Conservation (phyloP, 805 yeast genomes). For the Monosporozyma servazzii region DNA sequence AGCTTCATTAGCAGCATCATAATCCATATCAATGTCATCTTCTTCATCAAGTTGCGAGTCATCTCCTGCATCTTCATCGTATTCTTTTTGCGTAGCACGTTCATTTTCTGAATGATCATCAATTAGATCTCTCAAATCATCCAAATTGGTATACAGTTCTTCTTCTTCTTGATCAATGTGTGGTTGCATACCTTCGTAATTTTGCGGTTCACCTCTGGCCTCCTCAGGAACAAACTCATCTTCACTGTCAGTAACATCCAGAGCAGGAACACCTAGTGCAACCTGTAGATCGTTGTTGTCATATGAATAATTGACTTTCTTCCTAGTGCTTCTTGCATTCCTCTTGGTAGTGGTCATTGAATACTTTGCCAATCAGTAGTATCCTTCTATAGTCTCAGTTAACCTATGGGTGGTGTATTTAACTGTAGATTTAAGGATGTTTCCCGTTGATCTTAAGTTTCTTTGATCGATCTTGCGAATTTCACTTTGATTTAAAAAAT, state of each 20-base stretch:
- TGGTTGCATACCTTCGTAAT: background rate
- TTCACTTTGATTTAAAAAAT: background rate
- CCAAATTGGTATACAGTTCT: conserved; percentile 25
- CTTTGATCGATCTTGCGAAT: background rate
- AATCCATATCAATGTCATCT: conserved; percentile 4
- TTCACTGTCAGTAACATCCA: background rate
- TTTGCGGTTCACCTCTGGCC: background rate
- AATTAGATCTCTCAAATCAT: conserved; percentile 24
- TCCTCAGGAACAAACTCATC: background rate
- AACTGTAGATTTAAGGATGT: background rate
- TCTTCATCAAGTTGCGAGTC: conserved; percentile 5
- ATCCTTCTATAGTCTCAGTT: background rate
- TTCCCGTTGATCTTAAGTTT: background rate
- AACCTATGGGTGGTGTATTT: background rate
- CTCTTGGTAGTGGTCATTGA: background rate
- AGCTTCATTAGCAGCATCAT: conserved; percentile 24
- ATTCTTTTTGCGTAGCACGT: conserved; percentile 3
- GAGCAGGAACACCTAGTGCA: background rate
- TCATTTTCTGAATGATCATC: conserved; percentile 7
- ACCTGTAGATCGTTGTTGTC: background rate
- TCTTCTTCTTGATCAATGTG: conserved; percentile 18
- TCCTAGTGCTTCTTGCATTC: background rate
- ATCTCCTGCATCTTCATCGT: conserved; percentile 5
- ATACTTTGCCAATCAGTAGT: background rate
- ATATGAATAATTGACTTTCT: background rate